These are phyloP conservation scores for Castanospermum australe DNA, from an alignment of 306 rosid species.

Conservation along the genomic window DNA sequence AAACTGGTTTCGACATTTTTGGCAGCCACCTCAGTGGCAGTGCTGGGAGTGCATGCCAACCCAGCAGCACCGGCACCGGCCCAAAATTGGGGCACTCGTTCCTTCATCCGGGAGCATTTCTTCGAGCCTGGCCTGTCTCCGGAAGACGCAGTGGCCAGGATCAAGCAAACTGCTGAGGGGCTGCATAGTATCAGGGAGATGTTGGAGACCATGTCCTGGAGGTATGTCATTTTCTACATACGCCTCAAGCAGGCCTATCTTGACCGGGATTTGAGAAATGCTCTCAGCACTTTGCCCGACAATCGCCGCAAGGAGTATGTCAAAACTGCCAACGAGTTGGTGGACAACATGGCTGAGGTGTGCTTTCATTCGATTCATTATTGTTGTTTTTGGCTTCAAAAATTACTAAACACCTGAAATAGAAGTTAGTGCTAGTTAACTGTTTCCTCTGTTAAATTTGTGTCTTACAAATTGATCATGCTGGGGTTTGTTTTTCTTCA, in stretches of 20 bases:
- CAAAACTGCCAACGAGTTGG: slow-evolving; percentile 78
- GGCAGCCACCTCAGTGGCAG: slow-evolving; percentile 43
- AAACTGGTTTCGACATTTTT: slow-evolving; percentile 51
- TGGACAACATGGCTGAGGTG: slow-evolving; percentile 83
- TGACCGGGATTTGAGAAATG: slow-evolving; percentile 76
- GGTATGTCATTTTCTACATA: slow-evolving; percentile 80
- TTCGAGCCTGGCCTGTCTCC: slow-evolving; percentile 78
- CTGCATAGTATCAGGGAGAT: slow-evolving; percentile 75
- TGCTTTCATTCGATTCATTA: neutral
- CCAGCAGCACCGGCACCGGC: slow-evolving; percentile 59
- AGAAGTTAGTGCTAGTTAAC: neutral
- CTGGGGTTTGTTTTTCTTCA: neutral
- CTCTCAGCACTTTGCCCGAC: slow-evolving; percentile 57
- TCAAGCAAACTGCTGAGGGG: slow-evolving; percentile 89
- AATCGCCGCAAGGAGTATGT: slow-evolving; percentile 55
- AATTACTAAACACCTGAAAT: neutral
- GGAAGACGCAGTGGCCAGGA: slow-evolving; percentile 78
- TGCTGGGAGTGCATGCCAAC: slow-evolving; percentile 8
- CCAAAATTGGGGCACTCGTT: slow-evolving; percentile 79
- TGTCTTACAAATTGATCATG: neutral
- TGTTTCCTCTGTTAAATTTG: neutral
- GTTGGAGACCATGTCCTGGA: slow-evolving; percentile 89
- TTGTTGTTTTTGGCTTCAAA: neutral
- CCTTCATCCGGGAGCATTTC: slow-evolving; percentile 62
- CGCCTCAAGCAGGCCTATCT: slow-evolving; percentile 75